These are phyloP conservation scores for Globisporangium canariense DNA, from an alignment of 352 stramenopile species.

Conservation along the genomic window DNA sequence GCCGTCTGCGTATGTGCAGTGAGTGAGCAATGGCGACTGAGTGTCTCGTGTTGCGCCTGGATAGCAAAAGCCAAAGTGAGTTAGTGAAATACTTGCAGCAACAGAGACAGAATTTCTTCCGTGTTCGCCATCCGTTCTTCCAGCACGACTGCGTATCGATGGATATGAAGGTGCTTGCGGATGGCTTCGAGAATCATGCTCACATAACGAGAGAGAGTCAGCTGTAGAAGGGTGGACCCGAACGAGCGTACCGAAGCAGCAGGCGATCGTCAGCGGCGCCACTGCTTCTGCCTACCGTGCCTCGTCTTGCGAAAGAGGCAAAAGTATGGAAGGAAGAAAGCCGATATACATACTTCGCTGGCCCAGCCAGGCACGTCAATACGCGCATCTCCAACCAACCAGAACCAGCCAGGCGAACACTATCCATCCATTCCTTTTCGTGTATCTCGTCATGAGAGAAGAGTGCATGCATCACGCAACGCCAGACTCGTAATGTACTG, in stretches of 20 bases:
- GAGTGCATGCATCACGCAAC: too few species aligned
- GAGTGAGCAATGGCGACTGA: not conserved
- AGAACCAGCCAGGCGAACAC: too few species aligned
- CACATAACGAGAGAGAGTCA: slow-evolving; percentile 5
- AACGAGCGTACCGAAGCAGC: too few species aligned
- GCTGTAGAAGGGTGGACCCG: slow-evolving; percentile 1
- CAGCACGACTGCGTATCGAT: not conserved
- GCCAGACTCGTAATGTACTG: not conserved
- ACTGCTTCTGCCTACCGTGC: too few species aligned
- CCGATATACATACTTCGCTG: too few species aligned
- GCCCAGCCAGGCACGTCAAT: too few species aligned
- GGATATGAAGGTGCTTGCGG: not conserved
- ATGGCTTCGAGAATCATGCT: not conserved
- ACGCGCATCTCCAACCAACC: too few species aligned
- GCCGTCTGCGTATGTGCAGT: not conserved
- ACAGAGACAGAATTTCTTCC: not conserved
- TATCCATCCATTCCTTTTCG: too few species aligned
- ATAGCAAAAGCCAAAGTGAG: slow-evolving; percentile 8
- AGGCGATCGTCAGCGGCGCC: too few species aligned
- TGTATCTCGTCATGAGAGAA: too few species aligned
- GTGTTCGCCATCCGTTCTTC: not conserved
- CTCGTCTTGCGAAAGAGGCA: too few species aligned
- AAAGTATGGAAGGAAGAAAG: too few species aligned
- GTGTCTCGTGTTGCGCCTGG: not conserved
- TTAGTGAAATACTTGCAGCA: not conserved